Evolutionary conservation across 768 basidiomycete genomes (phyloP).

Genomic region (Trametes elegans): DNA sequence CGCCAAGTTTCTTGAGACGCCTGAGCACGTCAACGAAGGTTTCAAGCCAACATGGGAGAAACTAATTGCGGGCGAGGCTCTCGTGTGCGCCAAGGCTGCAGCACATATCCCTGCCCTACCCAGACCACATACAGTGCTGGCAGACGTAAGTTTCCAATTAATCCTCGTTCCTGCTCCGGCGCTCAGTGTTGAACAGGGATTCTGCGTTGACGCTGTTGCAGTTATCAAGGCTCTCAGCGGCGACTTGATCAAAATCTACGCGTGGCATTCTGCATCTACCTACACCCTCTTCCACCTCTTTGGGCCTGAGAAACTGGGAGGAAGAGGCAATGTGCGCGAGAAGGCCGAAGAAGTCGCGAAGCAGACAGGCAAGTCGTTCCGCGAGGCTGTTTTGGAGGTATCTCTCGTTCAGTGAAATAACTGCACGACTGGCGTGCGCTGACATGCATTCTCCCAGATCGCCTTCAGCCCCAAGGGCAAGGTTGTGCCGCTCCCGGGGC

Average conservation of each 20-base stretch:
- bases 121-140: too few species aligned
- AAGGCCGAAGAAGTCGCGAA: slow-evolving; percentile 10
- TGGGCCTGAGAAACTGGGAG: slow-evolving; percentile 13
- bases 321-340: slow-evolving; percentile 7
- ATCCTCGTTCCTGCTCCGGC: too few species aligned
- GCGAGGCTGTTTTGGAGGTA: slow-evolving; percentile 6
- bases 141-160: too few species aligned
- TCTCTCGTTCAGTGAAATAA: neutral
- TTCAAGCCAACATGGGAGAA: too few species aligned
- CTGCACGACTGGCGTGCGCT: neutral
- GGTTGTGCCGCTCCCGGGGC: slow-evolving; percentile 15
- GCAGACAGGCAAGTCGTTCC: neutral
- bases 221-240: slow-evolving; percentile 6
- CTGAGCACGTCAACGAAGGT: too few species aligned
- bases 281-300: slow-evolving; percentile 2
- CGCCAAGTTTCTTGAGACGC: too few species aligned
- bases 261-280: neutral
- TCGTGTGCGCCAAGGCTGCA: too few species aligned
- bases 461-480: neutral
- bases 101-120: too few species aligned
- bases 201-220: neutral
- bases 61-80: too few species aligned
- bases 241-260: slow-evolving; percentile 5
- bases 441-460: neutral
- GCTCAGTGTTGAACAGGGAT: slow-evolving; percentile 7